Evolutionary conservation across 805 yeast genomes (phyloP), one percentile per base, ranked within the genome.

Genomic region (Starmerella gropengiesseri): DNA sequence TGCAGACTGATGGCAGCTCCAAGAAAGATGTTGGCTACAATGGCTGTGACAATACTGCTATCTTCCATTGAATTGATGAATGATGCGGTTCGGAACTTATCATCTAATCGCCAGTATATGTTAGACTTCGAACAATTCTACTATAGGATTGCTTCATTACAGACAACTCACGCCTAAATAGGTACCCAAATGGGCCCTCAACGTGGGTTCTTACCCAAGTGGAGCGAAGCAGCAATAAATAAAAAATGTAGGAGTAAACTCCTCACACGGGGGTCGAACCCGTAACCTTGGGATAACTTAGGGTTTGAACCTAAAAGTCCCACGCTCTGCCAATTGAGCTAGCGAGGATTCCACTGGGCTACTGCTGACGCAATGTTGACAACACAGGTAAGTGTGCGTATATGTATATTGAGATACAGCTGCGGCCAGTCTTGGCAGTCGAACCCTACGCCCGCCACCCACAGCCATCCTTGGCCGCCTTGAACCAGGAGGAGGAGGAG

Each of bases 1-100:
- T 67, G 71, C 16, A 67, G 45, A 39, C 66, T 65, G 6, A 67
- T 52, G 3, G 71, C 67, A 7, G 66, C 45, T n/a, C 58, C 54
- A 25, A 67, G 60, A 12, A 63, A 45, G 20, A 67, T 45, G 43
- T 67, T 67, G 29, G 68, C 70, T 1, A 56, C 27, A 16, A 64
- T 22, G 14, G 43, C 31, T 2, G 46, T 37, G 2, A 32, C 43
- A 25, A 48, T 34, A 2, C 47, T 38, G 3, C 43, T 40, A n/a
- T 47, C 31, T 21, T 47, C 48, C 5, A 31, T 5, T 19, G 34
- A 28, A 2, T 40, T 32, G n/a, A 12, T n/a, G n/a, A n/a, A n/a
- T n/a, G n/a, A n/a, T n/a, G n/a, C n/a, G n/a, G n/a, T n/a, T n/a
- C n/a, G n/a, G n/a, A n/a, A n/a, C n/a, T n/a, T n/a, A n/a, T n/a